These are phyloP conservation scores for Murraya paniculata DNA, from an alignment of 345 rosid genomes.

Conservation along the genomic window DNA sequence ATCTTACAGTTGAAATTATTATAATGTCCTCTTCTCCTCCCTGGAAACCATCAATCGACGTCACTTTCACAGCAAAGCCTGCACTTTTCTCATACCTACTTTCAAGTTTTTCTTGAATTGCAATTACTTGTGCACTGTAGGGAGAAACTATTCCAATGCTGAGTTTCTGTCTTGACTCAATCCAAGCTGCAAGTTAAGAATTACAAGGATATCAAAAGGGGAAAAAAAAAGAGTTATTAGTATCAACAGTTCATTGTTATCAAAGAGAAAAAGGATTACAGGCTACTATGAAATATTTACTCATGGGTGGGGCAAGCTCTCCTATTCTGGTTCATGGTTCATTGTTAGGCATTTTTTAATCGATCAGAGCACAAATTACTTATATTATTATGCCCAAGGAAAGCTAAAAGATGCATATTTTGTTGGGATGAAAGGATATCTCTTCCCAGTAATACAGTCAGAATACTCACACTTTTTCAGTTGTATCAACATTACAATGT, in stretches of 20 bases:
- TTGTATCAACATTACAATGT: not conserved
- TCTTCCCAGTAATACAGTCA: not conserved
- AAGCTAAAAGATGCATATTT: not conserved
- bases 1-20: constrained; percentile 29
- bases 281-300: too few species aligned
- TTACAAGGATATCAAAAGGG: not conserved
- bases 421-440: not conserved
- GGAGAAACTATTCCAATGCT: constrained; percentile 45
- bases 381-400: not conserved
- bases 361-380: not conserved
- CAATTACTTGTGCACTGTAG: constrained; percentile 37
- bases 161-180: constrained; percentile 23
- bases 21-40: constrained; percentile 35
- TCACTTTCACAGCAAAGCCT: constrained; percentile 34
- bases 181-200: constrained; percentile 24
- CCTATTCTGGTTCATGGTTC: too few species aligned
- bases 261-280: too few species aligned
- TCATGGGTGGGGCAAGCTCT: too few species aligned
- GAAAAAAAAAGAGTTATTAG: not conserved
- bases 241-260: not conserved
- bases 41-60: constrained; percentile 28
- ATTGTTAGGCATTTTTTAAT: not conserved
- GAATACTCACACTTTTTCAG: not conserved
- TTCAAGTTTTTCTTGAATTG: constrained; percentile 32
- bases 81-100: not conserved